phyloP scores from a whole-genome alignment of 1,284 basidiomycete genomes.

The Taiwanofungus camphoratus region DNA sequence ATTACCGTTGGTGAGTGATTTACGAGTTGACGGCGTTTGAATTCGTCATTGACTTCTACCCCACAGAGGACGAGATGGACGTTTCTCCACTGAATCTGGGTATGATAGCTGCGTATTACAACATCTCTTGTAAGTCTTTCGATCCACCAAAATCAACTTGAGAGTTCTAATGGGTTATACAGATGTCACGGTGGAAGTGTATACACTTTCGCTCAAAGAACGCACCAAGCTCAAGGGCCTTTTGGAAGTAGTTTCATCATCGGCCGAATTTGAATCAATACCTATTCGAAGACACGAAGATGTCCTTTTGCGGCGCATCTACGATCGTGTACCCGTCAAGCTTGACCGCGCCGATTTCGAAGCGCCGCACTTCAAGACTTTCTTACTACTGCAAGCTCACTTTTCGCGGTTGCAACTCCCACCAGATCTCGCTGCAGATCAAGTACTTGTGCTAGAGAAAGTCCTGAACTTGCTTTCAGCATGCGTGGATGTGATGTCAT shows the following conservation, averaged over 20 bases:
- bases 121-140: conserved; percentile 66
- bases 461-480: conserved; percentile 88
- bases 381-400: conserved; percentile 94
- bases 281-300: conserved; percentile 95
- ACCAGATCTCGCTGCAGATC: conserved; percentile 90
- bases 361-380: conserved; percentile 97
- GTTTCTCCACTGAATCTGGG: conserved; percentile 87
- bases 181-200: conserved; percentile 96
- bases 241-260: conserved; percentile 93
- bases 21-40: neutral
- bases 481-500: conserved; percentile 97
- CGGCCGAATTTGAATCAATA: conserved; percentile 92
- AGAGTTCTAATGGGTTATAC: conserved; percentile 13
- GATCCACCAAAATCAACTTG: neutral
- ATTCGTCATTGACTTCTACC: neutral
- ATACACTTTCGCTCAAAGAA: conserved; percentile 93
- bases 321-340: conserved; percentile 98
- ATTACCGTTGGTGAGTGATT: conserved; percentile 80
- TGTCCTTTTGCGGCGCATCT: conserved; percentile 75
- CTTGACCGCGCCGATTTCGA: conserved; percentile 82
- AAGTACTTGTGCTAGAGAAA: conserved; percentile 82
- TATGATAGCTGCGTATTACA: conserved; percentile 95
- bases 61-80: conserved; percentile 87
- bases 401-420: conserved; percentile 91
- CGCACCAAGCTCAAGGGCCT: conserved; percentile 97